Base-by-base conservation (phyloP, 352 stramenopile species). In the Globisporangium viniferum region DNA sequence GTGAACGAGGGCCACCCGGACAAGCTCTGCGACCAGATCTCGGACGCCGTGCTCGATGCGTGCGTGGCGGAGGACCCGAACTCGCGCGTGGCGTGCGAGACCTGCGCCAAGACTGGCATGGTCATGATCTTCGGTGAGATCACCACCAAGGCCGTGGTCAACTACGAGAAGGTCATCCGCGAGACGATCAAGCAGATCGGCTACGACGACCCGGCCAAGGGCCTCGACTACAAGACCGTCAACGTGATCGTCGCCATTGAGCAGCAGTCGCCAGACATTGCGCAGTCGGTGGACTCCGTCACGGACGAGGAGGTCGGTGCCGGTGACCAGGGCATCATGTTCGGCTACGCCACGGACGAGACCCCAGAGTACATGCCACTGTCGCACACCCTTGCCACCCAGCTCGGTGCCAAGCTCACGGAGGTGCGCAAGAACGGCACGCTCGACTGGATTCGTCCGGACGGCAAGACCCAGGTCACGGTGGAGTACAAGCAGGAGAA, bases 71-170 rank as follows among this genome's bases (percentile, higher is more conserved):
- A 99, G 75, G 98, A 99, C 83, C 97, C 98, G 62, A 95, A 98
- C 77, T 99, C 97, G 70, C 97, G 98, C 77, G 97, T 99, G 51
- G 97, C 98, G 33, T 99, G 97, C 70, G 98, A 99, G 86, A 99
- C 97, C 36, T 98, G 96, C 83, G 97, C 94, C 73, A 99, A 99
- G 90, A 99, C 97, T 3, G 97, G 97, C 76, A 99, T 99, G 91
- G 97, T 99, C 69, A 99, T 99, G 97, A 98, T 99, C 75, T 99
- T 99, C 76, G 98, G 98, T 67, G 98, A 99, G 89, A 99, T 99
- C 81, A 99, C 96, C 69, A 99, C 97, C 63, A 98, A 97, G 73
- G 97, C 97, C 62, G 98, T 97, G 53, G 97, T 99, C 54, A 99
- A 99, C 84, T 99, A 99, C 88, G 98, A 99, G 82, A 97, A 99